These are phyloP conservation scores for Cercospora zeina DNA, from an alignment of 2,329 filamentous ascomycete species.

Conservation along the genomic window DNA sequence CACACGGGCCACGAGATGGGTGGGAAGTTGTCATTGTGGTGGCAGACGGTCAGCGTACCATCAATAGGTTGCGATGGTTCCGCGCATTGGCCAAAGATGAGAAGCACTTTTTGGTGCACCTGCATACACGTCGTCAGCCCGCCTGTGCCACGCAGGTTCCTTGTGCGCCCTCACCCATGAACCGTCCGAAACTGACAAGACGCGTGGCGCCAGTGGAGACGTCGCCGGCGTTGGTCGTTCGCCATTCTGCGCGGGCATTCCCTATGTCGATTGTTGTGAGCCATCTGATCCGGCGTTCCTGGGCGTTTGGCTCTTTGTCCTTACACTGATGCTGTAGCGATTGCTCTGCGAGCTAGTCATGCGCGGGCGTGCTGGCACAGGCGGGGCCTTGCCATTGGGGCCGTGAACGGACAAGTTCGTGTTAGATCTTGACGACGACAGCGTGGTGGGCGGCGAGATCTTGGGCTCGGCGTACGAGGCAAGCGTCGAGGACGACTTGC, in stretches of 20 bases:
- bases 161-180: slow-evolving; percentile 66
- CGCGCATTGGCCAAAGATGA: slow-evolving; percentile 78
- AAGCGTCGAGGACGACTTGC: slow-evolving; percentile 62
- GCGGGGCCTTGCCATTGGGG: slow-evolving; percentile 51
- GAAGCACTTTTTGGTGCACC: slow-evolving; percentile 88
- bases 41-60: slow-evolving; percentile 74
- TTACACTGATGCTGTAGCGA: slow-evolving; percentile 59
- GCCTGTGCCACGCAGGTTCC: neutral
- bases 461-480: slow-evolving; percentile 62
- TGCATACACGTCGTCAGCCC: slow-evolving; percentile 43
- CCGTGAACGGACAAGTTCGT: slow-evolving; percentile 59
- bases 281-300: neutral
- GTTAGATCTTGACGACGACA: slow-evolving; percentile 59
- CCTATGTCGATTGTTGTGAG: slow-evolving; percentile 19
- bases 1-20: slow-evolving; percentile 81
- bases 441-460: slow-evolving; percentile 72
- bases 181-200: slow-evolving; percentile 76
- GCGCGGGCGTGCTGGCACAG: slow-evolving; percentile 39
- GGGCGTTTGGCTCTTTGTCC: slow-evolving; percentile 2
- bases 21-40: slow-evolving; percentile 83
- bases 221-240: slow-evolving; percentile 44
- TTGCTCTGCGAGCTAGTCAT: slow-evolving; percentile 45
- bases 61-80: slow-evolving; percentile 71
- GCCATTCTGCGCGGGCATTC: slow-evolving; percentile 30
- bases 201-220: slow-evolving; percentile 77